Evolutionary conservation across 2,329 filamentous ascomycete genomes (phyloP).

Genomic region (Ophiostoma quercus): DNA sequence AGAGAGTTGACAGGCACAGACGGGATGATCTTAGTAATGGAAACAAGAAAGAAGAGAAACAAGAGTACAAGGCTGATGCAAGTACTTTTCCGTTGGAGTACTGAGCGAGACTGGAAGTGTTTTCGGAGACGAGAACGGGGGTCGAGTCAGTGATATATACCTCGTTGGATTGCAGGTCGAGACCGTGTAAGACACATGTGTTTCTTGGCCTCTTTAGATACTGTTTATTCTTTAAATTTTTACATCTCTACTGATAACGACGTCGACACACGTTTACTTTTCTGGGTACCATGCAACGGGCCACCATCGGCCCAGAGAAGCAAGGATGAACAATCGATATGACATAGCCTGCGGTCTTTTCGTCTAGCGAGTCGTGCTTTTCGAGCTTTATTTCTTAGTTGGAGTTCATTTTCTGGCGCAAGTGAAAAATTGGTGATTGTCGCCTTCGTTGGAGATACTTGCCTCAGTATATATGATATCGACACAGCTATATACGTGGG

Average conservation of each 20-base stretch:
- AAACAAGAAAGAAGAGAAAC: neutral
- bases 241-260: neutral
- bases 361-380: neutral
- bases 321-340: slow-evolving; percentile 2
- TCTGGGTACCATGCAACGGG: neutral
- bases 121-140: neutral
- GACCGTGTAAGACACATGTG: neutral
- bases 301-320: neutral
- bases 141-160: neutral
- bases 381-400: neutral
- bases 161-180: neutral
- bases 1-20: neutral
- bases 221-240: neutral
- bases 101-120: neutral
- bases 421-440: neutral
- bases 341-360: neutral
- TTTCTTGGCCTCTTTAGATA: neutral
- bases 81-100: neutral
- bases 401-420: neutral
- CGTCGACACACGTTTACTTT: neutral
- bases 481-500: no score
- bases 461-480: no score
- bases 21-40: no score
- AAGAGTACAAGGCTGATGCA: neutral
- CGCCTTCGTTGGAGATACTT: neutral